phyloP scores from a whole-genome alignment of 257 asterid species.

The Nicotiana paniculata region DNA sequence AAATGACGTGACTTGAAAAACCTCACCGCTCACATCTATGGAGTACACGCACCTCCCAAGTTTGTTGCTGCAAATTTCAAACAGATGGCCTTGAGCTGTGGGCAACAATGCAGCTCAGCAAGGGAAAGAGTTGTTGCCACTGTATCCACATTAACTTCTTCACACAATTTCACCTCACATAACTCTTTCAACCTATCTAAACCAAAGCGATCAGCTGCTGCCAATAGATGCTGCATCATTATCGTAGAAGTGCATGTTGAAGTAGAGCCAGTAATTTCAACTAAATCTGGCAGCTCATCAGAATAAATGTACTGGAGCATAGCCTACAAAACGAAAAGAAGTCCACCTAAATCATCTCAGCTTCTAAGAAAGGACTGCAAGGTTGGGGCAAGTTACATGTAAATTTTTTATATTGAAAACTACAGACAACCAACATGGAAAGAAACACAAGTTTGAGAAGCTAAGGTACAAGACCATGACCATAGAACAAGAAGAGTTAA shows the following conservation, averaged over 20 bases:
- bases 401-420: neutral
- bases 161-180: slow-evolving; percentile 85
- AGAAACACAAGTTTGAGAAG: neutral
- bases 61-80: slow-evolving; percentile 88
- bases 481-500: neutral
- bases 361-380: neutral
- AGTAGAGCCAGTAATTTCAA: slow-evolving; percentile 52
- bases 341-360: neutral
- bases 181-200: slow-evolving; percentile 80
- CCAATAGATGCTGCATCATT: slow-evolving; percentile 90
- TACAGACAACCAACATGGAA: neutral
- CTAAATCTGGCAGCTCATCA: slow-evolving; percentile 58
- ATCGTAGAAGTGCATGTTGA: slow-evolving; percentile 50
- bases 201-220: slow-evolving; percentile 93
- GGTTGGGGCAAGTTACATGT: neutral
- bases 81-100: slow-evolving; percentile 84
- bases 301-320: slow-evolving; percentile 78
- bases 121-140: slow-evolving; percentile 90
- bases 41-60: slow-evolving; percentile 99
- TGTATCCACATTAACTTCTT: slow-evolving; percentile 63
- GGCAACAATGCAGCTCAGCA: slow-evolving; percentile 84
- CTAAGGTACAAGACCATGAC: neutral
- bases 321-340: slow-evolving; percentile 51
- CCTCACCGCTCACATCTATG: slow-evolving; percentile 82
- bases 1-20: slow-evolving; percentile 71